Evolutionary conservation across 257 asterid species (phyloP).

Genomic region (Plantago elongata): DNA sequence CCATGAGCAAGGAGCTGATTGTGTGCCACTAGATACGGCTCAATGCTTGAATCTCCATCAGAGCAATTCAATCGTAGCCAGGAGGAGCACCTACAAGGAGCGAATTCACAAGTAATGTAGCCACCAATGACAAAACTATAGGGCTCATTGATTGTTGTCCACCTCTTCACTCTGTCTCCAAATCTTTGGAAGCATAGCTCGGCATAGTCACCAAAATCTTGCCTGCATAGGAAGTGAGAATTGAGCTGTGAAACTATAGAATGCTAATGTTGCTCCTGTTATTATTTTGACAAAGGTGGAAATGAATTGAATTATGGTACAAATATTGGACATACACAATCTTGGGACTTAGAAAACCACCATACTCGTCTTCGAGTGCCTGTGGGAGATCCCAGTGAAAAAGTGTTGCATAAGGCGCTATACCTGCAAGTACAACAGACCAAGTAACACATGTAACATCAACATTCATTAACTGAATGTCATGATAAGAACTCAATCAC

Average conservation of each 20-base stretch:
- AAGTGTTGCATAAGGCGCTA: conserved; percentile 28
- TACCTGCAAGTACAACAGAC: conserved; percentile 6
- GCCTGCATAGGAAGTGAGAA: not conserved
- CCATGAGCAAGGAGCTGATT: conserved; percentile 28
- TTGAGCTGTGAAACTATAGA: not conserved
- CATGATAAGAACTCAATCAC: not conserved
- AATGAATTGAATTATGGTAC: not conserved
- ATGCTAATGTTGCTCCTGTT: too few relatives aligned
- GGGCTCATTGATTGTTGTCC: conserved; percentile 33
- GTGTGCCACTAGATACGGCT: conserved; percentile 26
- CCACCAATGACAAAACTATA: conserved; percentile 9
- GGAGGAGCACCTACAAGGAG: conserved; percentile 23
- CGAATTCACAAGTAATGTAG: conserved; percentile 15
- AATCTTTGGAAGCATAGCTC: conserved; percentile 26
- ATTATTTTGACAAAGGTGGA: not conserved
- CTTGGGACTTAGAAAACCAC: conserved; percentile 27
- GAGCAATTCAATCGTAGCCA: conserved; percentile 17
- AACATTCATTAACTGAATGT: not conserved
- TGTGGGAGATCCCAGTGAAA: conserved; percentile 46
- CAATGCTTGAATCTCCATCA: conserved; percentile 19
- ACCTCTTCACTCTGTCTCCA: conserved; percentile 29
- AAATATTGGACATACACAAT: conserved; percentile 26
- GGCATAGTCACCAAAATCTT: conserved; percentile 21
- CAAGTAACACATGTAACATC: not conserved
- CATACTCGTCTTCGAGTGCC: conserved; percentile 30